Conservation (phyloP, 148 eudicot species). For the Arctostaphylos glauca region DNA sequence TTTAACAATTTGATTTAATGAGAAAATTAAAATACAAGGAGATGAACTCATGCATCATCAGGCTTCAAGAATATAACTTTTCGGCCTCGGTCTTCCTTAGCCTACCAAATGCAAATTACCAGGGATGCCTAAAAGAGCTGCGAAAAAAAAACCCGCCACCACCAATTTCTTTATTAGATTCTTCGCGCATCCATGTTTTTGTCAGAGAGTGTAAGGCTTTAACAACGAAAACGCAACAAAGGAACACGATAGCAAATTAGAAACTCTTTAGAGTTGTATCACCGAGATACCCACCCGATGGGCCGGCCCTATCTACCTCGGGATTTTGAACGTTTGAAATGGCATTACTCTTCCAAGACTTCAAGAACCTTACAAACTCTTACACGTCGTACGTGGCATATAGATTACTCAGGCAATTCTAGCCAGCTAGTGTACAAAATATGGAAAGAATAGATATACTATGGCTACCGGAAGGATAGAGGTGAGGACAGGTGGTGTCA, state of each 20-base stretch:
- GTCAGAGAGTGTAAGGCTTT: not conserved
- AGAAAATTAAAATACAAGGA: not conserved
- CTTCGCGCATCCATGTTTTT: not conserved
- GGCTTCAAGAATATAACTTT: not conserved
- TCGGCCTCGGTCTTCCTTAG: not conserved
- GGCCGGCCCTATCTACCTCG: no score
- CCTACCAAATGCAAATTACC: constrained; percentile 1
- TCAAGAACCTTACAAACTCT: not conserved
- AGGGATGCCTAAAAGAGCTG: not conserved
- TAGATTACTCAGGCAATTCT: not conserved
- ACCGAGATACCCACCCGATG: no score
- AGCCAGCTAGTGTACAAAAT: not conserved
- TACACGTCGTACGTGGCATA: not conserved
- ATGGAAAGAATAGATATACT: not conserved
- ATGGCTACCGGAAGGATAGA: not conserved
- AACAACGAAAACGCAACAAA: not conserved
- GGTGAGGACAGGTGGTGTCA: not conserved
- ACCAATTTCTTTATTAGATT: not conserved
- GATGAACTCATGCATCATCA: not conserved
- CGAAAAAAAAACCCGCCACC: not conserved
- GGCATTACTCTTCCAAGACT: not conserved
- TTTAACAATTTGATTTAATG: not conserved
- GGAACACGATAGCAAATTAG: not conserved
- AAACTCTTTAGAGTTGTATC: not conserved
- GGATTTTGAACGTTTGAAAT: not conserved